Evolutionary conservation across 208 protist species (phyloP).

Genomic region (Acanthamoeba castellanii): DNA sequence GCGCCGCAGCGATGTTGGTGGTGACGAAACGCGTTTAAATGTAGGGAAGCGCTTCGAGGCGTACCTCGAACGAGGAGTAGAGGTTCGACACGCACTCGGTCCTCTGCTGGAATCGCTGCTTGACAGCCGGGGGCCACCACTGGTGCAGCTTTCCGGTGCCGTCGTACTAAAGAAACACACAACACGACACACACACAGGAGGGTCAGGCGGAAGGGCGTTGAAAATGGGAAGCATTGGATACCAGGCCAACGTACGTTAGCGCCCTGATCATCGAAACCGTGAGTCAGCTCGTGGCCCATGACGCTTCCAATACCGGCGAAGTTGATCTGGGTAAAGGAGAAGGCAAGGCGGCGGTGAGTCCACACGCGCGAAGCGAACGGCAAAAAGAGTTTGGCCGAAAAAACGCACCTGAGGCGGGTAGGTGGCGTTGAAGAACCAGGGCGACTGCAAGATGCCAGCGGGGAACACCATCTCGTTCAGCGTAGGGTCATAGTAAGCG

Average conservation of each 20-base stretch:
- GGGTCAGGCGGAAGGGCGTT: neutral
- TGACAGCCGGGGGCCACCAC: slow-evolving; percentile 38
- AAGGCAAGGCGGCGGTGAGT: neutral
- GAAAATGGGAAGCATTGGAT: neutral
- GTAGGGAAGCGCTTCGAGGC: neutral
- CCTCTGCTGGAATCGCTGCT: slow-evolving; percentile 31
- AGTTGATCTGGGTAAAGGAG: neutral
- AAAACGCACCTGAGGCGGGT: neutral
- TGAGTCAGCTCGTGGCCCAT: slow-evolving; percentile 74
- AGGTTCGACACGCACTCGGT: slow-evolving; percentile 64
- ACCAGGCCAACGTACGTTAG: neutral
- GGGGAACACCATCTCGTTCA: slow-evolving; percentile 75
- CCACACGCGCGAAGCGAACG: neutral
- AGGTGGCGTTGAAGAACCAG: slow-evolving; percentile 25
- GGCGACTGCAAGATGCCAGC: slow-evolving; percentile 63
- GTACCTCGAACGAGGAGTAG: slow-evolving; percentile 43
- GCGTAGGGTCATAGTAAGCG: slow-evolving; percentile 57
- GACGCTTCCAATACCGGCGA: slow-evolving; percentile 70
- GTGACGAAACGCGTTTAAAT: neutral
- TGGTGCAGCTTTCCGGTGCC: slow-evolving; percentile 61
- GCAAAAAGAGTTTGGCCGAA: neutral
- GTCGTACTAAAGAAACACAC: neutral
- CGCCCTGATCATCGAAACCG: slow-evolving; percentile 71
- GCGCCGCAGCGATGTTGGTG: too few species aligned
- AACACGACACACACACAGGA: neutral